Conservation (phyloP, 176 grass and related monocot genomes). For the Zoysia pacifica region DNA sequence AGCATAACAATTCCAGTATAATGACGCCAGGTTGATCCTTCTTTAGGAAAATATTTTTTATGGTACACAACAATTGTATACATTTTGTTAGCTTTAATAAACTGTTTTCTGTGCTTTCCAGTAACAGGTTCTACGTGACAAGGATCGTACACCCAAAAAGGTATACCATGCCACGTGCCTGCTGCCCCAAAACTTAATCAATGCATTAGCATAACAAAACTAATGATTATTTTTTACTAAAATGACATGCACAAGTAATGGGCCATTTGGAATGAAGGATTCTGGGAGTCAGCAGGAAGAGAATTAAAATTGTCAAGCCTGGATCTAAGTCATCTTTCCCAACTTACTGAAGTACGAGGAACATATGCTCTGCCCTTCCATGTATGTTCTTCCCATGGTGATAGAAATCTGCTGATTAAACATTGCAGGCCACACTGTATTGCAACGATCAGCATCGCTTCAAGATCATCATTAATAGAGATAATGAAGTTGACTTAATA, state of each 20-base stretch:
- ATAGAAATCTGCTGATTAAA: conserved; percentile 20
- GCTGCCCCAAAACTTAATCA: not conserved
- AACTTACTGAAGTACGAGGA: conserved; percentile 68
- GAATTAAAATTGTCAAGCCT: conserved; percentile 96
- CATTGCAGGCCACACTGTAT: conserved; percentile 77
- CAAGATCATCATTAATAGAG: conserved; percentile 82
- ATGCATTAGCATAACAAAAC: conserved; percentile 24
- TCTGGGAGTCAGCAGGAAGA: conserved; percentile 86
- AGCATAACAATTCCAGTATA: conserved; percentile 27
- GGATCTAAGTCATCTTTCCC: conserved; percentile 94
- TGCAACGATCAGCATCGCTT: conserved; percentile 81
- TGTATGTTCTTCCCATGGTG: conserved; percentile 42
- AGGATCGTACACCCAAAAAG: conserved; percentile 76
- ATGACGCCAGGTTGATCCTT: not conserved
- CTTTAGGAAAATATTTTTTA: no score
- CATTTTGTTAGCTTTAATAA: not conserved
- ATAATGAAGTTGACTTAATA: conserved; percentile 80
- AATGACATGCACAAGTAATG: conserved; percentile 67
- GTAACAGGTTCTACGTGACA: conserved; percentile 80
- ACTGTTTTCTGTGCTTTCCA: conserved; percentile 21
- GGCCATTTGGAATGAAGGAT: conserved; percentile 84
- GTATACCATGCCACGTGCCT: conserved; percentile 25
- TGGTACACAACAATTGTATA: not conserved
- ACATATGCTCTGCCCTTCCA: conserved; percentile 89
- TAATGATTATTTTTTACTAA: conserved; percentile 1